A percentile compares a stretch with the other conserved stretches of the same genome.
Conservation (phyloP, 441 rosid genomes). For the Theobroma grandiflorum region DNA sequence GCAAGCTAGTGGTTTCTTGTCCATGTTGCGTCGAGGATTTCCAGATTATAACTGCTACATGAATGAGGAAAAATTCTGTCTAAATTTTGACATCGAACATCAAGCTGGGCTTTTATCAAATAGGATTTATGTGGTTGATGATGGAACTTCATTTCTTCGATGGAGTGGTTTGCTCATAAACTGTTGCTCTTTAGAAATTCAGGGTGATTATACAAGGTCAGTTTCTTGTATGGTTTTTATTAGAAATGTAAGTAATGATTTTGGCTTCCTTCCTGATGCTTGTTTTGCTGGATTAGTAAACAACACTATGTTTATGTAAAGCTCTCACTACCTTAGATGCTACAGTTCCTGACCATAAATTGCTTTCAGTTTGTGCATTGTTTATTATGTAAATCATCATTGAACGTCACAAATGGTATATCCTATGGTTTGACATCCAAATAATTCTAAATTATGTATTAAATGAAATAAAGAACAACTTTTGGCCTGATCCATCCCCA, state of each 20-base stretch:
- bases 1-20: conserved; percentile 65
- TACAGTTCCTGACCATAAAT: neutral
- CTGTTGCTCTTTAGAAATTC: conserved; percentile 73
- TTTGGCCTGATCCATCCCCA: neutral
- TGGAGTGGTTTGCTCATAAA: conserved; percentile 95
- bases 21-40: conserved; percentile 66
- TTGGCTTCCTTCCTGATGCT: neutral
- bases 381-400: neutral
- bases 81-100: conserved; percentile 63
- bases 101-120: conserved; percentile 43
- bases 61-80: conserved; percentile 74
- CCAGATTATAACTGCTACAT: conserved; percentile 79
- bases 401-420: neutral
- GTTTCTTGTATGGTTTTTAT: conserved; percentile 26
- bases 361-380: neutral
- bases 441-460: neutral
- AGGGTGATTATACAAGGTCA: conserved; percentile 89
- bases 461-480: neutral
- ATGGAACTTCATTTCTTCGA: conserved; percentile 61
- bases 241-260: neutral
- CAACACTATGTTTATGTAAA: neutral
- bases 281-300: conserved; percentile 7
- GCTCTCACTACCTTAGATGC: neutral
- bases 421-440: neutral
- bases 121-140: conserved; percentile 56